These are phyloP conservation scores for Rhodotorula paludigena DNA, from an alignment of 768 basidiomycete genomes.

Conservation along the genomic window DNA sequence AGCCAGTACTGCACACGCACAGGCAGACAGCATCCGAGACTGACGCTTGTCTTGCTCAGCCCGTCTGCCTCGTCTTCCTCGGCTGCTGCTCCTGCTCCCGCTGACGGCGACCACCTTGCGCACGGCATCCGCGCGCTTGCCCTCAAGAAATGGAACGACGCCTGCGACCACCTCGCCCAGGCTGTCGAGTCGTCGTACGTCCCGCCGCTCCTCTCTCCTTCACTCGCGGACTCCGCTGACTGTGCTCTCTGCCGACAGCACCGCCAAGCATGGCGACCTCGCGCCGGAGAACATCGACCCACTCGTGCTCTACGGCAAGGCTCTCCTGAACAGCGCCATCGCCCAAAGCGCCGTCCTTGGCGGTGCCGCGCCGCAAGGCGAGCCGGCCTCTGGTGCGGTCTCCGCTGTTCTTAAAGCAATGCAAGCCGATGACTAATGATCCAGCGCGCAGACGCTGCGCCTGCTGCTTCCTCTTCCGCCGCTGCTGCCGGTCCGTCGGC, in stretches of 20 bases:
- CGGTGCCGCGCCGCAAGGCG: slow-evolving; percentile 61
- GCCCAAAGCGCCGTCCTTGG: slow-evolving; percentile 79
- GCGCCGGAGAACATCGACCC: slow-evolving; percentile 78
- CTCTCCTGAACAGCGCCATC: slow-evolving; percentile 87
- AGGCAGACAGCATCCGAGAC: no score
- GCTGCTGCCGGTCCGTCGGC: not conserved
- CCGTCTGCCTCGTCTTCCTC: not conserved
- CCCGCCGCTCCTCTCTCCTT: slow-evolving; percentile 39
- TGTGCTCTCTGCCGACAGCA: slow-evolving; percentile 51
- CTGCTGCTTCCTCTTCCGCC: not conserved
- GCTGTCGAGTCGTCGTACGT: slow-evolving; percentile 79
- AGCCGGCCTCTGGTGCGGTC: not conserved
- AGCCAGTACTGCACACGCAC: no score
- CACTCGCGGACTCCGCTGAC: not conserved
- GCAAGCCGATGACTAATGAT: not conserved
- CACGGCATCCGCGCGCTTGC: slow-evolving; percentile 59
- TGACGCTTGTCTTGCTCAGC: no score
- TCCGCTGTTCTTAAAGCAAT: no score
- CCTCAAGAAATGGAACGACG: slow-evolving; percentile 75
- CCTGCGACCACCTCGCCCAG: slow-evolving; percentile 74
- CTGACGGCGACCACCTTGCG: slow-evolving; percentile 29
- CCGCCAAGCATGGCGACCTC: slow-evolving; percentile 69
- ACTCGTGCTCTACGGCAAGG: slow-evolving; percentile 86
- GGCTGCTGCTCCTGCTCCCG: not conserved
- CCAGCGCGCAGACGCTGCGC: not conserved